Percentiles rank a stretch among this genome's conserved stretches.
Conservation (phyloP, 148 eudicot genomes). For the Rheum nobile region DNA sequence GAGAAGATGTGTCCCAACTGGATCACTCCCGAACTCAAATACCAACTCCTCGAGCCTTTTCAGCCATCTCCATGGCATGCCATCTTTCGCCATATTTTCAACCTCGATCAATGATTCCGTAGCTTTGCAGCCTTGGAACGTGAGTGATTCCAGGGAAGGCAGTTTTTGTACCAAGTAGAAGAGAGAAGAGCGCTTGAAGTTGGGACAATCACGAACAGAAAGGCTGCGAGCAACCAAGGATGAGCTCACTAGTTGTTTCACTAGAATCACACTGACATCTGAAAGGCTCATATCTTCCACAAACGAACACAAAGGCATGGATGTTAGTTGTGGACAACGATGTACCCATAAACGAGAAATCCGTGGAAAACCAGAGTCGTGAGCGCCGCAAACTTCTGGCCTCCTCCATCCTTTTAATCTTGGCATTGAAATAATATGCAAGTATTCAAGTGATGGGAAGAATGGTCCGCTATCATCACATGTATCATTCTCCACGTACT, state of each 20-base stretch:
- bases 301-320: constrained; percentile 8
- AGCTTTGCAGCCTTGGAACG: neutral
- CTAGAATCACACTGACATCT: neutral
- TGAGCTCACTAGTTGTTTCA: neutral
- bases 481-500: neutral
- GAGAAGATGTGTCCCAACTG: neutral
- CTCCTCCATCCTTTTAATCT: constrained; percentile 26
- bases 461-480: neutral
- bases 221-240: neutral
- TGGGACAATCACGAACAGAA: rapidly evolving
- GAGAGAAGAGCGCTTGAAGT: neutral
- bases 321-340: constrained; percentile 1
- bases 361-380: constrained; percentile 6
- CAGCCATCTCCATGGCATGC: neutral
- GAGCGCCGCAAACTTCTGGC: neutral
- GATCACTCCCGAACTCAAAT: neutral
- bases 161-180: neutral
- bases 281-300: neutral
- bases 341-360: neutral
- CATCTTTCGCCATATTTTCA: neutral
- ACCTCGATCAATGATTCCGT: neutral
- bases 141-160: neutral
- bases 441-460: constrained; percentile 22
- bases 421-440: neutral
- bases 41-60: neutral